Evolutionary conservation across 2,329 filamentous ascomycete genomes (phyloP).

Genomic region (Colletotrichum shisoi): DNA sequence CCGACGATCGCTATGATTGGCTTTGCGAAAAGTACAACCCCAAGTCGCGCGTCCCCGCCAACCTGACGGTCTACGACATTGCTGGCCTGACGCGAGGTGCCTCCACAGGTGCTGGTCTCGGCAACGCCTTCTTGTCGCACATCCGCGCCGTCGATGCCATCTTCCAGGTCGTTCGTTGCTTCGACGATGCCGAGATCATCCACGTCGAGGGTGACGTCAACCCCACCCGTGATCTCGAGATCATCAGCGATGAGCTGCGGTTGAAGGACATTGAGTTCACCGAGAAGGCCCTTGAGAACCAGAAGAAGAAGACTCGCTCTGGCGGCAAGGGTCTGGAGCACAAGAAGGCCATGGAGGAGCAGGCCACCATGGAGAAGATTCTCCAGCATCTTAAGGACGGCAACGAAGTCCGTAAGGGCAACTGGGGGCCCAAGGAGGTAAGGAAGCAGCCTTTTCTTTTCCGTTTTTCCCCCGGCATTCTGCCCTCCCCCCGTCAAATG

Average conservation of each 20-base stretch:
- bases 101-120: slow-evolving; percentile 95
- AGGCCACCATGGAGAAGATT: slow-evolving; percentile 91
- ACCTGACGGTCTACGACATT: slow-evolving; percentile 98
- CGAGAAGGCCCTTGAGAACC: slow-evolving; percentile 90
- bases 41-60: slow-evolving; percentile 95
- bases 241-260: slow-evolving; percentile 94
- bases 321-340: slow-evolving; percentile 96
- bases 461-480: slow-evolving; percentile 34
- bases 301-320: slow-evolving; percentile 92
- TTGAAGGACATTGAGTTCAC: slow-evolving; percentile 99
- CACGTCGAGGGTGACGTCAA: slow-evolving; percentile 99
- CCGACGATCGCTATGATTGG: slow-evolving; percentile 96
- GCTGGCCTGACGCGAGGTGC: slow-evolving; percentile 94
- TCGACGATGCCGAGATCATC: slow-evolving; percentile 99
- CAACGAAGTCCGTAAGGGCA: slow-evolving; percentile 91
- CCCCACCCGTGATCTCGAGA: slow-evolving; percentile 90
- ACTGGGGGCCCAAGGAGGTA: slow-evolving; percentile 96
- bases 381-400: slow-evolving; percentile 82
- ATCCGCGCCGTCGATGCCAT: slow-evolving; percentile 98
- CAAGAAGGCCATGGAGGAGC: slow-evolving; percentile 96
- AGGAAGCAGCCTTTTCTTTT: slow-evolving; percentile 50
- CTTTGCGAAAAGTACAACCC: slow-evolving; percentile 95
- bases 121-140: slow-evolving; percentile 97
- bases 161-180: slow-evolving; percentile 95
- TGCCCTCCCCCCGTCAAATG: slow-evolving; percentile 63